Conservation (phyloP, 345 rosid genomes). For the Eucalyptus regnans region DNA sequence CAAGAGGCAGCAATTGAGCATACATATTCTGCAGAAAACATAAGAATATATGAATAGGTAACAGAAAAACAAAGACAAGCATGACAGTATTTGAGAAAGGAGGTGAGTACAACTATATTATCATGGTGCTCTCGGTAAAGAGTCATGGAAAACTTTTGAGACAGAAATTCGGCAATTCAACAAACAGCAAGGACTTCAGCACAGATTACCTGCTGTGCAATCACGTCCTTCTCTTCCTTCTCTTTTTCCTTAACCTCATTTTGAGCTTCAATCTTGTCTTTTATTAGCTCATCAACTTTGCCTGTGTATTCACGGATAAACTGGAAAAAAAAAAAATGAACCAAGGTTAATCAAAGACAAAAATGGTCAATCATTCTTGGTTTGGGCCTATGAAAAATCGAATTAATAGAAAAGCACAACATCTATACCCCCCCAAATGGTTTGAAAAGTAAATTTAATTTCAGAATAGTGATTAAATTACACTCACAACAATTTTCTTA, state of each 20-base stretch:
- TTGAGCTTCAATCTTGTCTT: conserved; percentile 64
- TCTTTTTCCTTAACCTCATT: conserved; percentile 62
- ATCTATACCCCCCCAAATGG: background rate
- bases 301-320: conserved; percentile 79
- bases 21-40: conserved; percentile 64
- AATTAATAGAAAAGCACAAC: background rate
- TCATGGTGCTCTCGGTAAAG: background rate
- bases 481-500: background rate
- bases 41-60: background rate
- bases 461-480: background rate
- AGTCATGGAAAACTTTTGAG: background rate
- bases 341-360: background rate
- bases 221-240: conserved; percentile 72
- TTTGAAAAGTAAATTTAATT: background rate
- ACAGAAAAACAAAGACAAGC: background rate
- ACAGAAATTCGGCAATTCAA: background rate
- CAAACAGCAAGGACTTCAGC: background rate
- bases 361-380: background rate
- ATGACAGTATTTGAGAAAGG: background rate
- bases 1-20: conserved; percentile 80
- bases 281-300: conserved; percentile 79
- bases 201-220: conserved; percentile 71
- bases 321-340: conserved; percentile 12
- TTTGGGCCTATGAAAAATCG: background rate
- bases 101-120: background rate